Percentiles rank a stretch among this genome's conserved stretches.
These are phyloP conservation scores for Suillus bovinus DNA, from an alignment of 768 basidiomycete genomes.

Conservation along the genomic window DNA sequence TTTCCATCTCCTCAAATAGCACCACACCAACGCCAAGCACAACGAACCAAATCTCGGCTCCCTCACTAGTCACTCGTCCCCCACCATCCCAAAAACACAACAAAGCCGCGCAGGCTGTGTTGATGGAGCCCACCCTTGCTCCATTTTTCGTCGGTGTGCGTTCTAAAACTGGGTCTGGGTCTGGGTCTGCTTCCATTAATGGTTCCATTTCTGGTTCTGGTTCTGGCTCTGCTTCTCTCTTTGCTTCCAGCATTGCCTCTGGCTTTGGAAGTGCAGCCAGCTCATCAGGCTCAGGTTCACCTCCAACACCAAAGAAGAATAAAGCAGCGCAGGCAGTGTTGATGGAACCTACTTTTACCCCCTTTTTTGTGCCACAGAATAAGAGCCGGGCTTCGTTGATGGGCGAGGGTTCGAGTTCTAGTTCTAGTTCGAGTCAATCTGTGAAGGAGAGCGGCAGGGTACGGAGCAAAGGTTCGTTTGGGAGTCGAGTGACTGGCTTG, in stretches of 20 bases:
- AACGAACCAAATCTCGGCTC: neutral
- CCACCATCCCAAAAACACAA: neutral
- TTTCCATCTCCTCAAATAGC: neutral
- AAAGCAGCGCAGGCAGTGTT: slow-evolving; percentile 10
- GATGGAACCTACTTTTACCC: slow-evolving; percentile 1
- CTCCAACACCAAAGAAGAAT: neutral
- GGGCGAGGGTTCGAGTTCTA: neutral
- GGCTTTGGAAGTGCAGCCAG: neutral
- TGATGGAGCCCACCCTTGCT: neutral
- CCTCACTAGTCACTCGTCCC: neutral
- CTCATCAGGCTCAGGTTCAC: neutral
- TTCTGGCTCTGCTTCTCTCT: neutral
- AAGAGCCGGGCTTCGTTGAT: slow-evolving; percentile 4
- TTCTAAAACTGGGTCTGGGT: neutral
- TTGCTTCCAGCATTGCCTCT: neutral
- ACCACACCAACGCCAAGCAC: neutral
- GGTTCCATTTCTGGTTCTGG: neutral
- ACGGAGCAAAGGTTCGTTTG: neutral
- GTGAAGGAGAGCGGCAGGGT: neutral
- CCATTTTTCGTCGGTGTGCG: neutral
- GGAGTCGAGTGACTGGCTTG: neutral
- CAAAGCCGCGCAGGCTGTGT: neutral
- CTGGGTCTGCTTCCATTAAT: neutral
- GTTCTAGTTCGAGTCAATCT: neutral
- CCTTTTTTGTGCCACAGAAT: slow-evolving; percentile 4